Conservation (phyloP, 257 asterid genomes). For the Solanum rostratum region DNA sequence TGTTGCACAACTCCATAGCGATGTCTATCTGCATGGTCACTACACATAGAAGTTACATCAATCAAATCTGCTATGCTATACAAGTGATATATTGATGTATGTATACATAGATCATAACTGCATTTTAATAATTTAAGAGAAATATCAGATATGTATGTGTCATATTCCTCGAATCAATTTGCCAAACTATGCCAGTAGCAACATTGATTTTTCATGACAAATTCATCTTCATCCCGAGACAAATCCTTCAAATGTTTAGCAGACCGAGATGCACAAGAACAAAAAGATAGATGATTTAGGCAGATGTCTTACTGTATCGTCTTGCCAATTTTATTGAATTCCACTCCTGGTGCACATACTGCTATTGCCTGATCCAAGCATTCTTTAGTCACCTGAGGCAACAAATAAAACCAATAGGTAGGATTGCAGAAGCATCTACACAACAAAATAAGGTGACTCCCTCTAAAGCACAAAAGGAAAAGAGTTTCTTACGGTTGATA, state of each 20-base stretch:
- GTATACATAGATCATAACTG: not conserved
- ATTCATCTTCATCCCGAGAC: not conserved
- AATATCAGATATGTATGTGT: not conserved
- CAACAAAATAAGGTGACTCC: not conserved
- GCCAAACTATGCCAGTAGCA: not conserved
- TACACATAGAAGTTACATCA: slow-evolving; percentile 24
- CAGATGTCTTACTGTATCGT: slow-evolving; percentile 68
- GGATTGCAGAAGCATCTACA: not conserved
- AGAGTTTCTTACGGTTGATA: not conserved
- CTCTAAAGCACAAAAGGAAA: not conserved
- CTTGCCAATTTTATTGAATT: slow-evolving; percentile 72
- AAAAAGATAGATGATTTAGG: not conserved
- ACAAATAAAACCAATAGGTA: not conserved
- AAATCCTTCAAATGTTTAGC: not conserved
- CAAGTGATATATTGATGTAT: not conserved
- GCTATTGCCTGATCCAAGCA: slow-evolving; percentile 80
- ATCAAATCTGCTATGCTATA: not conserved
- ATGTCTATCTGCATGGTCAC: slow-evolving; percentile 84
- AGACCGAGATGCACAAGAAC: not conserved
- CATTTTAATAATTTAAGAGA: not conserved
- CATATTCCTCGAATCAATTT: not conserved
- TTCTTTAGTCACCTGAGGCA: slow-evolving; percentile 69
- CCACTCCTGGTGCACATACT: slow-evolving; percentile 85
- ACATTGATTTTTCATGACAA: not conserved
- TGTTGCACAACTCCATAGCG: slow-evolving; percentile 79